Conservation (phyloP, 2,329 filamentous ascomycete genomes). For the Colletotrichum australisinense region DNA sequence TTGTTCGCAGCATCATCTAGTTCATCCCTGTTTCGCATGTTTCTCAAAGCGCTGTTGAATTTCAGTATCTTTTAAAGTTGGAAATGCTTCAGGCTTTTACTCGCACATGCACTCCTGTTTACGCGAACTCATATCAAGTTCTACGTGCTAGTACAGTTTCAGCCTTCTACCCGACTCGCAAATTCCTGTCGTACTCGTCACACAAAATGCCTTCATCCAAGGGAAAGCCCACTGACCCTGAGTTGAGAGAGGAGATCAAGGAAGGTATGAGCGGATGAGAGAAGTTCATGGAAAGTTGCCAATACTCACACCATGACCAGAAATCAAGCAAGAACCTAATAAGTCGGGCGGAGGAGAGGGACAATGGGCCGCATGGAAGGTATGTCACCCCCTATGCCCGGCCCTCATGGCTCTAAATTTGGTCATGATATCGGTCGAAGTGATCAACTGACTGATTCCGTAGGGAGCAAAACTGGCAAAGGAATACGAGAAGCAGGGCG, state of each 20-base stretch:
- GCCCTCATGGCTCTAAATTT: neutral
- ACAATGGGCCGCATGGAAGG: constrained; percentile 39
- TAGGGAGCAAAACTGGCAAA: constrained; percentile 52
- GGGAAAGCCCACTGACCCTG: constrained; percentile 53
- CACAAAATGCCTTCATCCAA: constrained; percentile 51
- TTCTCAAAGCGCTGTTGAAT: neutral
- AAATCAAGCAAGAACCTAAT: constrained; percentile 54
- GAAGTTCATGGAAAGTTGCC: accelerated
- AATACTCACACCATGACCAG: constrained; percentile 33
- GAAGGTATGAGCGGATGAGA: constrained; percentile 42
- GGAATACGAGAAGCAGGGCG: constrained; percentile 55
- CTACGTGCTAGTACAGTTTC: neutral
- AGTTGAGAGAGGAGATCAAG: constrained; percentile 52
- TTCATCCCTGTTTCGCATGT: neutral
- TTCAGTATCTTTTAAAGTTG: neutral
- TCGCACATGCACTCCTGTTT: neutral
- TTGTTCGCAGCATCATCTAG: neutral
- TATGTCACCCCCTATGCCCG: accelerated
- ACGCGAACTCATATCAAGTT: accelerated
- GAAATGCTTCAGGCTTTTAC: neutral
- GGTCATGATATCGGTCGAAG: accelerated
- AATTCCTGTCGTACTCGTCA: neutral
- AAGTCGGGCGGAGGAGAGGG: constrained; percentile 54
- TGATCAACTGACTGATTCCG: neutral
- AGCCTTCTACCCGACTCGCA: no score